These are phyloP conservation scores for Triticum monococcum DNA, from an alignment of 176 grass and related monocot species.

Conservation along the genomic window DNA sequence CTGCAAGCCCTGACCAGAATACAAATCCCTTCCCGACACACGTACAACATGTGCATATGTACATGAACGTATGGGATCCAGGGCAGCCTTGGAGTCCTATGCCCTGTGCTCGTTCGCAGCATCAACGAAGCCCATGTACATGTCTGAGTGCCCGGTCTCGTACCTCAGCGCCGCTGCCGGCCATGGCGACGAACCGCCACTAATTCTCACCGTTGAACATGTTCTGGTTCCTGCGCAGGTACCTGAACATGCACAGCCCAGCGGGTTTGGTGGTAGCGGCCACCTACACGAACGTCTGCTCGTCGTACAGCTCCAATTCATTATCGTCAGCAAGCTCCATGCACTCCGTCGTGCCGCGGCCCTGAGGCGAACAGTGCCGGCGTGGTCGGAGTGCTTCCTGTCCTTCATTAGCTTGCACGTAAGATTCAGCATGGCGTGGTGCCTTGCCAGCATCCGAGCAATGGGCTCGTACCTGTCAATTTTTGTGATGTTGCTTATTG, in stretches of 20 bases:
- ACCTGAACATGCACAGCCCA: constrained; percentile 69
- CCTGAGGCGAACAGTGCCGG: constrained; percentile 61
- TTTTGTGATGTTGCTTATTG: constrained; percentile 48
- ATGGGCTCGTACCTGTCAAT: no score
- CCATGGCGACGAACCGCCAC: background rate
- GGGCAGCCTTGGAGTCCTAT: no score
- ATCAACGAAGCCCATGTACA: constrained; percentile 45
- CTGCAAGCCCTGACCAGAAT: no score
- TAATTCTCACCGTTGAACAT: constrained; percentile 81
- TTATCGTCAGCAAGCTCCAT: constrained; percentile 81
- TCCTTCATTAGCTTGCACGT: constrained; percentile 97
- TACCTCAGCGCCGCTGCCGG: constrained; percentile 26
- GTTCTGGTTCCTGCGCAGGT: constrained; percentile 75
- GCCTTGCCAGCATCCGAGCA: no score
- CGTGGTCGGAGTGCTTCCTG: constrained; percentile 73
- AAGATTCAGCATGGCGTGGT: constrained; percentile 57
- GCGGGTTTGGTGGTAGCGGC: constrained; percentile 35
- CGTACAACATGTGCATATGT: no score
- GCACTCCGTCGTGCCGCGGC: constrained; percentile 21
- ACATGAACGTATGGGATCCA: no score
- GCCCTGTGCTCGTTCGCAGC: no score
- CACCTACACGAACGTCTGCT: constrained; percentile 61
- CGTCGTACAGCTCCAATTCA: constrained; percentile 82
- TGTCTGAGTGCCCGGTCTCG: constrained; percentile 69
- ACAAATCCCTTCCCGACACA: no score